Percentiles rank a stretch among this genome's conserved stretches.
These are phyloP conservation scores for Pseudocercospora fijiensis DNA, from an alignment of 2,329 filamentous ascomycete genomes.

Conservation along the genomic window DNA sequence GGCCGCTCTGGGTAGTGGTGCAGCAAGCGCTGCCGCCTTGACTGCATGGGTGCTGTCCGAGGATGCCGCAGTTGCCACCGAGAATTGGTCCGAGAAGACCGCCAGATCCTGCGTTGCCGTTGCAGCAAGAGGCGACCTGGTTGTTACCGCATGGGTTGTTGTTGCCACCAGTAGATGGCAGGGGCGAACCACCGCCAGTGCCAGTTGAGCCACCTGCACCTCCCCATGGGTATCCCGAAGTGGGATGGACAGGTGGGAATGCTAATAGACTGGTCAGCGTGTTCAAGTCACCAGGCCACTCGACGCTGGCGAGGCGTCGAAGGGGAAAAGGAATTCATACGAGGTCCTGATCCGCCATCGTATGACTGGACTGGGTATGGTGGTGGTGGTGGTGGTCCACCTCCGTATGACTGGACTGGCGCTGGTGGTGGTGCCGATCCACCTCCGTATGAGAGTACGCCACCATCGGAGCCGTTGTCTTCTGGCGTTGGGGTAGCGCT, in stretches of 20 bases:
- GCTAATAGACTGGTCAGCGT: too few species aligned
- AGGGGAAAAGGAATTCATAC: too few species aligned
- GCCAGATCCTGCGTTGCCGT: conserved; percentile 3
- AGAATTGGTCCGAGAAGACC: conserved; percentile 12
- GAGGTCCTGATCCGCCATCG: too few species aligned
- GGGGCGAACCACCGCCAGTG: background rate
- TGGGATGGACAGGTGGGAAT: too few species aligned
- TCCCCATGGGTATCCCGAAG: background rate
- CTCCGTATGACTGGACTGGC: background rate
- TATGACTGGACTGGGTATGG: background rate
- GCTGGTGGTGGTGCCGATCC: background rate
- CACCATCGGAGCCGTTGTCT: background rate
- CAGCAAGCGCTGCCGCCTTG: conserved; percentile 8
- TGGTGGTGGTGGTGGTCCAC: too few species aligned
- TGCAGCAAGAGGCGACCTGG: conserved; percentile 14
- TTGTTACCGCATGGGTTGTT: conserved; percentile 1
- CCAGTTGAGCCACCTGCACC: background rate
- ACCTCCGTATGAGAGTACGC: background rate
- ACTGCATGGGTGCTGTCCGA: conserved; percentile 7
- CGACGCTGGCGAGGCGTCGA: too few species aligned
- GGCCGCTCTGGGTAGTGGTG: conserved; percentile 9
- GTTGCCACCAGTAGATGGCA: background rate
- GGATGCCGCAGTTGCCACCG: conserved; percentile 12
- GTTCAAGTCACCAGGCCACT: too few species aligned
- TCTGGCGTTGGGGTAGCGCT: conserved; percentile 16